These are phyloP conservation scores for Cordyceps farinosa DNA, from an alignment of 2,329 filamentous ascomycete species.

Conservation along the genomic window DNA sequence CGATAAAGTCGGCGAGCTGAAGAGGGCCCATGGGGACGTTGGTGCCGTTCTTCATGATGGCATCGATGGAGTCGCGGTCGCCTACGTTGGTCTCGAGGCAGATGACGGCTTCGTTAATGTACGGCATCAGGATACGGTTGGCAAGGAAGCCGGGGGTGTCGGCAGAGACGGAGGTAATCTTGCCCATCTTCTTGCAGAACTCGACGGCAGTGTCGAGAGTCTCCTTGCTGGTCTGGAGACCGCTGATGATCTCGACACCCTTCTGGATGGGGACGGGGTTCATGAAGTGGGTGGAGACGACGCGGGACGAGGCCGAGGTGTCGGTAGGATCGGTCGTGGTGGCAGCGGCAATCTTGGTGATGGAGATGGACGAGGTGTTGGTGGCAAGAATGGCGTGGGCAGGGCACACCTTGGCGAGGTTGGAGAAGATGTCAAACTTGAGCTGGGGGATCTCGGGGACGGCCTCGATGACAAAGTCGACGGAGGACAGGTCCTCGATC, in stretches of 20 bases:
- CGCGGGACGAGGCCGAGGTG: constrained; percentile 76
- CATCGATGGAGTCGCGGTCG: constrained; percentile 85
- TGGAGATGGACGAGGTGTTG: constrained; percentile 98
- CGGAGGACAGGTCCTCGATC: constrained; percentile 72
- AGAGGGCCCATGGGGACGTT: constrained; percentile 98
- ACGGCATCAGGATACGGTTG: constrained; percentile 97
- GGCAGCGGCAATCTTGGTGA: constrained; percentile 90
- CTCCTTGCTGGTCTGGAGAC: constrained; percentile 79
- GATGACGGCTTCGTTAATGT: constrained; percentile 97
- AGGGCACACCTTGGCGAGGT: constrained; percentile 76
- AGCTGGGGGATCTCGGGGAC: constrained; percentile 88
- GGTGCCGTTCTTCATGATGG: constrained; percentile 98
- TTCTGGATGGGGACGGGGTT: constrained; percentile 97
- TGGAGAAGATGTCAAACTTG: constrained; percentile 82
- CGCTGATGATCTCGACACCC: constrained; percentile 95
- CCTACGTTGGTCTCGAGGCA: constrained; percentile 94
- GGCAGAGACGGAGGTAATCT: constrained; percentile 80
- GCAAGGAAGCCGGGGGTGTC: constrained; percentile 93
- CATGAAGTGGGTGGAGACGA: constrained; percentile 98
- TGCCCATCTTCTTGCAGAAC: constrained; percentile 90
- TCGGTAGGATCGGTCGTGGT: constrained; percentile 76
- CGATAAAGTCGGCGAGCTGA: constrained; percentile 93
- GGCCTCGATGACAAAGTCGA: constrained; percentile 97
- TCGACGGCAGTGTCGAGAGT: constrained; percentile 79
- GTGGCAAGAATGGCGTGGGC: constrained; percentile 88